These are phyloP conservation scores for Trichosporon inkin DNA, from an alignment of 1,284 basidiomycete genomes.

Conservation along the genomic window DNA sequence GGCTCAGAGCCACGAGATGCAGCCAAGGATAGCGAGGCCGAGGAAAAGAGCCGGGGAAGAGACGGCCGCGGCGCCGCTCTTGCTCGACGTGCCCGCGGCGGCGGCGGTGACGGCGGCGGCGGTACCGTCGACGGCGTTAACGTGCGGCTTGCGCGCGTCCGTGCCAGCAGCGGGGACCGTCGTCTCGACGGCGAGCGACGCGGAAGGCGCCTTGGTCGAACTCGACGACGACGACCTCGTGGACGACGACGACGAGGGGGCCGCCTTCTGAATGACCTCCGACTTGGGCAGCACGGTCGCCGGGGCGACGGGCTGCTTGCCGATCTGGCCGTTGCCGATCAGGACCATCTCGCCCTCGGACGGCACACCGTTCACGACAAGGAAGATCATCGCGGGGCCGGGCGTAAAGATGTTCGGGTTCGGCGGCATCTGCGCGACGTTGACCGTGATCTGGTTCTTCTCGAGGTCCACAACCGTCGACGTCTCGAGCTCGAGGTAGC, in stretches of 20 bases:
- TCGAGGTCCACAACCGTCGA: conserved; percentile 72
- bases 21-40: not conserved
- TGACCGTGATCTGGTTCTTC: conserved; percentile 66
- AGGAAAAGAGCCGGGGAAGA: not conserved
- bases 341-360: conserved; percentile 68
- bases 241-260: not conserved
- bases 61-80: not conserved
- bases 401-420: conserved; percentile 81
- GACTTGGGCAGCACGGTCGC: conserved; percentile 57
- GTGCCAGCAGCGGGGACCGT: not conserved
- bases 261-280: conserved; percentile 18
- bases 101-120: no score
- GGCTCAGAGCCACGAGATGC: not conserved
- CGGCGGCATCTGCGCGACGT: conserved; percentile 73
- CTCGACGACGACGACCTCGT: not conserved
- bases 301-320: conserved; percentile 58
- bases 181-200: not conserved
- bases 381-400: conserved; percentile 75
- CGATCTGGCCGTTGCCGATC: conserved; percentile 72
- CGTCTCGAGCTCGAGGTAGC: conserved; percentile 65
- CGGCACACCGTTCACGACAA: conserved; percentile 77
- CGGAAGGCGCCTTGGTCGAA: not conserved
- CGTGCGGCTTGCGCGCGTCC: not conserved
- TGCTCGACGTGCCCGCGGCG: not conserved
- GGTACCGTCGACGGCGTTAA: not conserved